Evolutionary conservation across 495 filamentous ascomycete genomes (phyloP).

Genomic region (Diplogelasinospora grovesii): DNA sequence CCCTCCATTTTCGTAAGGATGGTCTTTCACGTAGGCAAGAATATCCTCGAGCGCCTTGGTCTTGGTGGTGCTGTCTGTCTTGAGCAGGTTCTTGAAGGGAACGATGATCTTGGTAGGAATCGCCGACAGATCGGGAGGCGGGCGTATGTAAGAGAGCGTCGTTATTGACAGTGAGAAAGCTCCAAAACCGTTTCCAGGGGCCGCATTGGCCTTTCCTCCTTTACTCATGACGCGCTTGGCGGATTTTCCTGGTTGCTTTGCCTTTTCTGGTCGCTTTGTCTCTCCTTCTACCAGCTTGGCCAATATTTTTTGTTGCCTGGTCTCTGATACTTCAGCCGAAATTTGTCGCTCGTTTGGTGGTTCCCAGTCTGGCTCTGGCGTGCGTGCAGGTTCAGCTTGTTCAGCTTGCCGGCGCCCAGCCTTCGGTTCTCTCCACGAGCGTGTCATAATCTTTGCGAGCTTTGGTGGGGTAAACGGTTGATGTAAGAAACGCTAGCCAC

Average conservation of each 20-base stretch:
- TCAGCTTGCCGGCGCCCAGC: too few relatives aligned
- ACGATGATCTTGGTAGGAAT: slow-evolving; percentile 80
- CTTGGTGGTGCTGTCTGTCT: slow-evolving; percentile 89
- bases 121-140: slow-evolving; percentile 71
- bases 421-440: too few relatives aligned
- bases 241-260: too few relatives aligned
- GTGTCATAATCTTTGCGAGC: slow-evolving; percentile 7
- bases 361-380: too few relatives aligned
- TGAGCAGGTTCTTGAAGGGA: slow-evolving; percentile 82
- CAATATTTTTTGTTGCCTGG: too few relatives aligned
- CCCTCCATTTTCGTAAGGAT: slow-evolving; percentile 42
- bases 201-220: background rate
- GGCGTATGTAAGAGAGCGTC: slow-evolving; percentile 74
- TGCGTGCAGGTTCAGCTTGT: too few relatives aligned
- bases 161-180: slow-evolving; percentile 37
- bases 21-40: slow-evolving; percentile 50
- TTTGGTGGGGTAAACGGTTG: background rate
- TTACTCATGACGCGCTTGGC: too few relatives aligned
- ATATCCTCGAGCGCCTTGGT: slow-evolving; percentile 89
- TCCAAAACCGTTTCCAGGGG: slow-evolving; percentile 34
- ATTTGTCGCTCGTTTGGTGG: too few relatives aligned
- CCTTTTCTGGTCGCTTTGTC: too few relatives aligned
- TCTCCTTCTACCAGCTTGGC: too few relatives aligned
- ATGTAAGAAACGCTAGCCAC: slow-evolving; percentile 2
- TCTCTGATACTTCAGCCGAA: too few relatives aligned